These are phyloP conservation scores for Candolleomyces aberdarensis DNA, from an alignment of 768 basidiomycete genomes.

Conservation along the genomic window DNA sequence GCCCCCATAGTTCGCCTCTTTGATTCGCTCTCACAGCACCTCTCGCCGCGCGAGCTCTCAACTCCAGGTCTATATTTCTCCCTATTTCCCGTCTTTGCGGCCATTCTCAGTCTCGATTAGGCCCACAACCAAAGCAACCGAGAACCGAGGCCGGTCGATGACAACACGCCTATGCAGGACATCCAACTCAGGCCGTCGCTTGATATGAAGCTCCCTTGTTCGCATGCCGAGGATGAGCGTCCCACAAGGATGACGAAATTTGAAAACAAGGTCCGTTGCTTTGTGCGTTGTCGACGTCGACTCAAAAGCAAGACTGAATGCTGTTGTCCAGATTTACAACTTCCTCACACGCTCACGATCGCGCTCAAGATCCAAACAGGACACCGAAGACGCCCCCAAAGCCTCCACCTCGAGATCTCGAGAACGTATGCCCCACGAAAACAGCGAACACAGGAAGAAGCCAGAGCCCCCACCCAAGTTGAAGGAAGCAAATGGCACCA, in stretches of 20 bases:
- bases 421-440: not conserved
- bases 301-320: not conserved
- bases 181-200: conserved; percentile 16
- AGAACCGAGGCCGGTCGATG: conserved; percentile 29
- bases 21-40: conserved; percentile 39
- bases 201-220: conserved; percentile 21
- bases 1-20: conserved; percentile 34
- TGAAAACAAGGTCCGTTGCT: conserved; percentile 43
- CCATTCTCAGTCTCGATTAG: not conserved
- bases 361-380: conserved; percentile 49
- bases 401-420: conserved; percentile 1
- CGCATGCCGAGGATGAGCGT: conserved; percentile 32
- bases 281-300: conserved; percentile 1
- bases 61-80: conserved; percentile 24
- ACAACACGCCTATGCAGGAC: conserved; percentile 23
- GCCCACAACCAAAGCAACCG: conserved; percentile 9
- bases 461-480: conserved; percentile 11
- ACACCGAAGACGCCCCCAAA: conserved; percentile 11
- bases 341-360: conserved; percentile 60
- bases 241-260: conserved; percentile 37
- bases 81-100: conserved; percentile 4
- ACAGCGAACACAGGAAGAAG: not conserved
- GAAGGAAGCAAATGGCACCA: conserved; percentile 24
- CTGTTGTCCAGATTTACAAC: conserved; percentile 47
- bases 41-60: conserved; percentile 23